Conservation (phyloP, 164 flowering plant species). For the Macadamia integrifolia region DNA sequence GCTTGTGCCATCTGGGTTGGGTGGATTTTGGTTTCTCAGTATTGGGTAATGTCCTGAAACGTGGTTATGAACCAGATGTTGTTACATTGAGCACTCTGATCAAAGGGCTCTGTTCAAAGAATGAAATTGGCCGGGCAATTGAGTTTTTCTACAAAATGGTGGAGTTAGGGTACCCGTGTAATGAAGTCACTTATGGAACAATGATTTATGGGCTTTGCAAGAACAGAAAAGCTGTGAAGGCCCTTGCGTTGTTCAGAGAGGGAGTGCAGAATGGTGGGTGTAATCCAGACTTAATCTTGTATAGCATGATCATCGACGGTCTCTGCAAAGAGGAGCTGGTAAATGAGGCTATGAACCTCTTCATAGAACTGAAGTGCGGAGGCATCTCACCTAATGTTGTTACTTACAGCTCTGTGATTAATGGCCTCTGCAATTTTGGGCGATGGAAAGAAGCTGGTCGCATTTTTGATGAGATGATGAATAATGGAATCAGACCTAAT, state of each 20-base stretch:
- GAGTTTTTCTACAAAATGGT: slow-evolving; percentile 4
- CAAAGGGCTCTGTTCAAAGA: not conserved
- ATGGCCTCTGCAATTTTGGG: not conserved
- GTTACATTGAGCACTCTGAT: not conserved
- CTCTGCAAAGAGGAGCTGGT: slow-evolving; percentile 2
- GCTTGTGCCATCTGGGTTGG: no score
- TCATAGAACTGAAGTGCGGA: not conserved
- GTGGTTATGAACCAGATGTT: no score
- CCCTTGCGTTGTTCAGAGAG: not conserved
- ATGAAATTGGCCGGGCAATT: not conserved
- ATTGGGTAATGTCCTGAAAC: no score
- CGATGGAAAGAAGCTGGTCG: not conserved
- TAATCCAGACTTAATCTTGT: not conserved
- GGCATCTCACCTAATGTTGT: slow-evolving; percentile 3
- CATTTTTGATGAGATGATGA: not conserved
- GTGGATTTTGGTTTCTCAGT: no score
- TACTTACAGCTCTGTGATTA: not conserved
- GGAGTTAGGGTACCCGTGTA: not conserved
- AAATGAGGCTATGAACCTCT: not conserved
- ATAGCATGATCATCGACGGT: slow-evolving; percentile 3
- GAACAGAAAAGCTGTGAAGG: not conserved
- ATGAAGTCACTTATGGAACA: slow-evolving; percentile 1
- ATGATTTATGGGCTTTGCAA: slow-evolving; percentile 9
- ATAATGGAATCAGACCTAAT: not conserved
- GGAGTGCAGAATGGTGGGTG: not conserved